phyloP scores from a whole-genome alignment of 495 filamentous ascomycete species.

The Apodospora peruviana region DNA sequence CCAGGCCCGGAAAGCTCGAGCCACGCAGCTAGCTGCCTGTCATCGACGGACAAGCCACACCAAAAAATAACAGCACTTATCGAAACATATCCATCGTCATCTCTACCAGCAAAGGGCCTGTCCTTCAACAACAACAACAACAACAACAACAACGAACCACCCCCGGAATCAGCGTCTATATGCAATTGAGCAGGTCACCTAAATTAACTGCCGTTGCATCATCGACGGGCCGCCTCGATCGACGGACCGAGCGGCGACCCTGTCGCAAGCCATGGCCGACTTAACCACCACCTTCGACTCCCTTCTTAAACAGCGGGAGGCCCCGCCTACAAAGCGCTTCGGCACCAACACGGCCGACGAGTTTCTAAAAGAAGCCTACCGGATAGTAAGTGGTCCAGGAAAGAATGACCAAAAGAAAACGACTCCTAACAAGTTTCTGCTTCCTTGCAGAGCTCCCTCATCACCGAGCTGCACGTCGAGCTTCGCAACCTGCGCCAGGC shows the following conservation, averaged over 20 bases:
- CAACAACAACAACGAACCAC: no score
- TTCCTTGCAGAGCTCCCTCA: constrained; percentile 69
- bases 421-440: no score
- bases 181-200: no score
- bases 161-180: no score
- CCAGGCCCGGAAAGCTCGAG: neutral
- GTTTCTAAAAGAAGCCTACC: constrained; percentile 93
- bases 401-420: no score
- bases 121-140: no score
- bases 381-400: constrained; percentile 67
- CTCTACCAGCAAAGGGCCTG: no score
- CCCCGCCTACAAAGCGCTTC: constrained; percentile 36
- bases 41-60: neutral
- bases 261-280: constrained; percentile 66
- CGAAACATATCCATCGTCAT: constrained; percentile 3
- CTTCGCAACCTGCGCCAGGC: constrained; percentile 78
- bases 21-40: neutral
- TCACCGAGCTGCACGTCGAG: constrained; percentile 66
- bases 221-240: no score
- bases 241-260: no score
- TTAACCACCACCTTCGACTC: constrained; percentile 67
- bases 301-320: constrained; percentile 55
- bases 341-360: constrained; percentile 59
- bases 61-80: neutral
- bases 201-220: no score